phyloP scores from a whole-genome alignment of 345 rosid species.

The Murraya koenigii region DNA sequence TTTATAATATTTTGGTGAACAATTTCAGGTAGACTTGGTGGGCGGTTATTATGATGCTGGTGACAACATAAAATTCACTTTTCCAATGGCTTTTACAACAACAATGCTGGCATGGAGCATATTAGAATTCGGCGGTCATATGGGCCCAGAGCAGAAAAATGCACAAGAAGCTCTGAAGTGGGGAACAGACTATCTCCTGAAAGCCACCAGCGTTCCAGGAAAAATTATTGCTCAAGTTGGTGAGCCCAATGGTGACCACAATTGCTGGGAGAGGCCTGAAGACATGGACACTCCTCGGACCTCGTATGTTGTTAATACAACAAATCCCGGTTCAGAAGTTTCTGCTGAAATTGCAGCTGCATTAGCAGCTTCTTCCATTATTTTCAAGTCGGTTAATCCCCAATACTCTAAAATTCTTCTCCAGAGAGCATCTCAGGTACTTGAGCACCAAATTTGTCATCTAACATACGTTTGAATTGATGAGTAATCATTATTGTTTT shows the following conservation, averaged over 20 bases:
- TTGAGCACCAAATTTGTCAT: neutral
- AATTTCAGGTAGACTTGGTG: conserved; percentile 44
- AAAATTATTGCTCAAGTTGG: conserved; percentile 41
- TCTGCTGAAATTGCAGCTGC: conserved; percentile 86
- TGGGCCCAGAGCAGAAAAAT: conserved; percentile 37
- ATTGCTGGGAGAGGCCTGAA: conserved; percentile 89
- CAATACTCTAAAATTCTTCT: conserved; percentile 43
- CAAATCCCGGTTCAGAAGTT: conserved; percentile 69
- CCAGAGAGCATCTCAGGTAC: conserved; percentile 38
- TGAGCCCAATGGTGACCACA: conserved; percentile 57
- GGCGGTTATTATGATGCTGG: conserved; percentile 92
- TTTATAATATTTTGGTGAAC: neutral
- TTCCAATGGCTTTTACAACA: conserved; percentile 86
- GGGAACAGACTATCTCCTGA: conserved; percentile 79
- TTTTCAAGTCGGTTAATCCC: conserved; percentile 37
- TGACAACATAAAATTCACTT: conserved; percentile 75
- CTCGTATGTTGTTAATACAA: conserved; percentile 47
- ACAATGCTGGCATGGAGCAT: conserved; percentile 77
- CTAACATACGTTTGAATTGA: neutral
- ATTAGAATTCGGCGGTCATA: conserved; percentile 54
- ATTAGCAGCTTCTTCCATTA: conserved; percentile 74
- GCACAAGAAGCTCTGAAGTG: conserved; percentile 63
- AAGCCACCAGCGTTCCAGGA: conserved; percentile 47
- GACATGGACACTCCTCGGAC: conserved; percentile 92
- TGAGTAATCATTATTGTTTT: neutral